Base-by-base conservation (phyloP, 441 rosid species). In the Adansonia rubrostipa region DNA sequence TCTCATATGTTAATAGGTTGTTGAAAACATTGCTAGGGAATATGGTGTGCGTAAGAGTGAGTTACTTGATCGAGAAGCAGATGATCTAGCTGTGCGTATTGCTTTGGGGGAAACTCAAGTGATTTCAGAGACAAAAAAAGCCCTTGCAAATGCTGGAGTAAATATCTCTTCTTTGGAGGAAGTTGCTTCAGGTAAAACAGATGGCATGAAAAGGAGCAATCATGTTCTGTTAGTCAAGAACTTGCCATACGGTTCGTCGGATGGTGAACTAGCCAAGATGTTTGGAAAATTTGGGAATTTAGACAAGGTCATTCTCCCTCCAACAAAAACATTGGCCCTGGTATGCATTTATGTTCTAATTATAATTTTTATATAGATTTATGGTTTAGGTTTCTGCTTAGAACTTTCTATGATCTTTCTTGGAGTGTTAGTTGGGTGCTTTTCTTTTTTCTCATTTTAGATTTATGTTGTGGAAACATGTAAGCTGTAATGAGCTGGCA, bases 21-120 rank as follows among this genome's bases (percentile, higher is more conserved):
- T 92, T 78, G 99, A 92, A 82, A 90, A 91, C 87, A 86, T 94
- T 76, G 94, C 92, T 57, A 88, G 99, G 84, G 88, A 86, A 82
- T 89, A 84, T 83, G 97, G 99, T 50, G 89, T 94, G 62, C 91
- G 92, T 83, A 96, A 96, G 88, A 87, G 98, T 82, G 96, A 94
- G 79, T 86, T 96, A 51, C 97, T 96, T 81, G 97, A 94, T 84
- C 89, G 86, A 62, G 96, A 92, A 80, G 86, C 93, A 54, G 93
- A 91, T 88, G 99, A 94, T 87, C 97, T 92, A 84, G 97, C 97
- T 22, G 97, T 94, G 51, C 98, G 96, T 68, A 85, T 92, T 83
- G 99, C 99, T 83, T 85, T 96, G 87, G 99, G 92, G 64, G 98
- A 96, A 89, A 92, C 98, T 64, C 97, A 94, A 90, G 98, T 94